These are phyloP conservation scores for Barnettozyma wickerhamii DNA, from an alignment of 805 yeast species.

Conservation along the genomic window DNA sequence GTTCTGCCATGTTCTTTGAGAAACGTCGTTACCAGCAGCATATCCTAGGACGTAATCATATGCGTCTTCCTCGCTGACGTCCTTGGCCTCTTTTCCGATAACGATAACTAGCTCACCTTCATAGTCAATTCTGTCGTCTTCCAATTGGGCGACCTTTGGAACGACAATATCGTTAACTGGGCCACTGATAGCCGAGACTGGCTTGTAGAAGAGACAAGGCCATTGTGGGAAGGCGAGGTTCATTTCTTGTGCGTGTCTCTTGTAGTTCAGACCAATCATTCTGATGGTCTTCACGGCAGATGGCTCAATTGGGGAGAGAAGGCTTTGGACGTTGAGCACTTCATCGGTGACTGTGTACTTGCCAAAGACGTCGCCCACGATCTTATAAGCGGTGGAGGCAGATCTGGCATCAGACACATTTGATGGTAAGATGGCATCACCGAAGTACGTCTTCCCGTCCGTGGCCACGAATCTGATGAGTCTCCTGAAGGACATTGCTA, in stretches of 20 bases:
- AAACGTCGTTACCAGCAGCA: constrained; percentile 49
- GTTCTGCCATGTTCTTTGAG: constrained; percentile 50
- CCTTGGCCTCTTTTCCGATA: constrained; percentile 42
- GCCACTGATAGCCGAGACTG: constrained; percentile 39
- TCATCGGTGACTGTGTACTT: constrained; percentile 32
- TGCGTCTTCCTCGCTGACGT: constrained; percentile 39
- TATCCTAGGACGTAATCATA: constrained; percentile 44
- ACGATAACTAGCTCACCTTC: constrained; percentile 50
- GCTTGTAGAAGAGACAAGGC: constrained; percentile 49
- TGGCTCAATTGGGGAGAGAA: constrained; percentile 37
- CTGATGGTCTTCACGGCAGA: constrained; percentile 36
- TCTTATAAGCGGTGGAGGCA: constrained; percentile 37
- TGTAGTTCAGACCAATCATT: constrained; percentile 48
- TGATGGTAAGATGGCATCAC: constrained; percentile 43
- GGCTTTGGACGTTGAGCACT: constrained; percentile 27
- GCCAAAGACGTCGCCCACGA: constrained; percentile 42
- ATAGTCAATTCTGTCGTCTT: constrained; percentile 36
- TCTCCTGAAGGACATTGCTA: constrained; percentile 14
- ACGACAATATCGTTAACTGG: constrained; percentile 41
- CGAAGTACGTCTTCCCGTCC: constrained; percentile 40
- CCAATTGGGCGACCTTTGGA: constrained; percentile 33
- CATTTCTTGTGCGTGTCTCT: constrained; percentile 37
- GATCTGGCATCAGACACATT: constrained; percentile 33
- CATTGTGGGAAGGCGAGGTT: constrained; percentile 37
- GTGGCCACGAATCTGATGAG: constrained; percentile 41